A percentile compares a stretch with the other conserved stretches of the same genome.
Conservation (phyloP, 108 stramenopile species). For the Cylindrotheca closterium region DNA sequence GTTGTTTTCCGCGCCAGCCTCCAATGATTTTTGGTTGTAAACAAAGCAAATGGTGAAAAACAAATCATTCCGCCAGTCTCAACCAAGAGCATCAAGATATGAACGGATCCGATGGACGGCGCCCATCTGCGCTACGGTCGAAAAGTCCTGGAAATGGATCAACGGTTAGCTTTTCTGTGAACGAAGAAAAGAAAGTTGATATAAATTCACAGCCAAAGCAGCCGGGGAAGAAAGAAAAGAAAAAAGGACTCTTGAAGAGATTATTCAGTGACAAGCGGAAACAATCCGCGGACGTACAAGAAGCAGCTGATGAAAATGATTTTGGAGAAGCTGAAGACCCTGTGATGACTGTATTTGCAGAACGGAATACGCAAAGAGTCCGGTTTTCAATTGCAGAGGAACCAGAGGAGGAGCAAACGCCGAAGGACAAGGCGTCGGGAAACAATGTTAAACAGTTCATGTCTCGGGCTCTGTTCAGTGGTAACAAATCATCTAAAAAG, state of each 20-base stretch:
- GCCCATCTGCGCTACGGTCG: background rate
- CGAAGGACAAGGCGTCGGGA: background rate
- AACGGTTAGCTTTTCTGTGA: conserved; percentile 3
- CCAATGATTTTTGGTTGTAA: too few species aligned
- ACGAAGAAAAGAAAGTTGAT: conserved; percentile 12
- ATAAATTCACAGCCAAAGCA: background rate
- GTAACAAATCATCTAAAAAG: conserved; percentile 23
- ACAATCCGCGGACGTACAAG: background rate
- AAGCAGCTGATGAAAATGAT: conserved; percentile 9
- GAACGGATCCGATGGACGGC: background rate
- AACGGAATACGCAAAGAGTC: conserved; percentile 46
- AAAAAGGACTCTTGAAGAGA: background rate
- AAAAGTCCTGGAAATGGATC: background rate
- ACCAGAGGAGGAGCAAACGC: background rate
- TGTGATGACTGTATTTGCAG: conserved; percentile 46
- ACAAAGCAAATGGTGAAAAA: too few species aligned
- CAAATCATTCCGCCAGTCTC: too few species aligned
- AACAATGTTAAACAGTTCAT: conserved; percentile 49
- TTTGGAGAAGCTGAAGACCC: conserved; percentile 43
- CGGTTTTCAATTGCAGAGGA: conserved; percentile 31
- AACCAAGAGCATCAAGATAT: background rate
- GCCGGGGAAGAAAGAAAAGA: background rate
- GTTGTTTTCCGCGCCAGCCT: too few species aligned
- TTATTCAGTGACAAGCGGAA: conserved; percentile 3
- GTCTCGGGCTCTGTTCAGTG: conserved; percentile 37